Base-by-base conservation (phyloP, 192 early-diverging fungal species). In the Linnemannia zychae region DNA sequence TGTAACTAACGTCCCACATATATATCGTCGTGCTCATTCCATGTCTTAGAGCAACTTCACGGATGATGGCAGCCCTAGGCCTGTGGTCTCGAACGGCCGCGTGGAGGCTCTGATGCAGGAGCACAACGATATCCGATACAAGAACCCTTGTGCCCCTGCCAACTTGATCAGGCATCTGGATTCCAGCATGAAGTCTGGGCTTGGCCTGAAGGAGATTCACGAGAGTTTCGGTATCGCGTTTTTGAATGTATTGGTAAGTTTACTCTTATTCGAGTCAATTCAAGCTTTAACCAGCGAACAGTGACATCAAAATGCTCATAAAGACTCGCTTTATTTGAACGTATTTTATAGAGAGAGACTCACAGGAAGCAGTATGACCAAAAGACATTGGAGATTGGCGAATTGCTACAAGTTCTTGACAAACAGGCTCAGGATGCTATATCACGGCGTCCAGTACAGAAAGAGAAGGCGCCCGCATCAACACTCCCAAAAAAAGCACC, bases 141-240 rank as follows among this genome's bases (percentile, higher is more conserved):
- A 52, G n/a, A 67, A 73, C 24, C 76, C 68, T 3, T 84, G 82
- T 75, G 71, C 82, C 0, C 82, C 83, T 24, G 88, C 91, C 37
- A 92, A 92, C 33, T 70, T 90, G 40, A 73, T 92, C 36, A 90
- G 91, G 34, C 91, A 90, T 71, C 78, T 90, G 53, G 89, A 91
- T 47, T 84, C 87, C 2, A 91, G 90, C 46, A 89, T 92, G 89
- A 78, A 84, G 44, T 84, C 86, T 22, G 91, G 91, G 34, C 77
- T 89, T 37, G 91, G 91, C 2, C 71, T 92, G 17, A 87, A 90
- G 36, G 91, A 89, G 66, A 90, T 92, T 7, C 88, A 91, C 78
- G 84, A 89, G 13, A 90, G 89, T 34, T 86, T 92, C 36, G 90
- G 91, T 15, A 88, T 92, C 40, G 90, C 90, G 16, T 92, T 92